Base-by-base conservation (phyloP, 305 asterid genomes). In the Fraxinus platypoda region DNA sequence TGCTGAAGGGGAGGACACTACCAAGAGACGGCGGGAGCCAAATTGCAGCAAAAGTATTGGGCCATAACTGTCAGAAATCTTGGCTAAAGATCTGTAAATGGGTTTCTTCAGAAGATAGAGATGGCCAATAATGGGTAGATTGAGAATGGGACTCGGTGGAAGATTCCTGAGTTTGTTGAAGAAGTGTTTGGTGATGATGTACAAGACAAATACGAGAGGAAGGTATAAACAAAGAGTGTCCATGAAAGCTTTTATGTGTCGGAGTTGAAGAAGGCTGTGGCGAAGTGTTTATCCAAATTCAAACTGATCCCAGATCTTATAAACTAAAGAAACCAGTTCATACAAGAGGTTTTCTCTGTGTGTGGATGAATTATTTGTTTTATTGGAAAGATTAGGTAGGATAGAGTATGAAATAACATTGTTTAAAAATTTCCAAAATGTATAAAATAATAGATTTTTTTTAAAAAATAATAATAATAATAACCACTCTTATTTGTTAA, bases 51-150 rank as follows among this genome's bases (percentile, higher is more conserved):
- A 88, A 6, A 88, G 70, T 17, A 91, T 81, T 3, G 95, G 91
- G 83, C 98, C 98, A 81, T 88, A 73, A 19, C 81, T 87, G 31
- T 19, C 31, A 80, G 98, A 87, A 78, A 91, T 66, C 4, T 54
- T 83, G 83, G 93, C 93, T 34, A 37, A 37, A 37, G 41, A 37
- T 37, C 41, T 37, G 84, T 90, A 84, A 4, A 89, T 86, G 21
- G 98, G 95, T 41, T 91, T 88, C 33, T 91, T 89, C 15, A 93
- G 46, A 83, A 93, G 92, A 85, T 87, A 80, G 81, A 94, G 94
- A 73, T 94, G 98, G 73, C 98, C 97, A 46, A 91, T 46, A 28
- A 94, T 0, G 26, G 98, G 98, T 0, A 91, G 82, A 17, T 30
- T 82, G 43, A 88, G 80, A 79, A 87, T 34, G 0, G 98, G 98